These are phyloP conservation scores for Cutaneotrichosporon sp. DNA, from an alignment of 1,284 basidiomycete species.

Conservation along the genomic window DNA sequence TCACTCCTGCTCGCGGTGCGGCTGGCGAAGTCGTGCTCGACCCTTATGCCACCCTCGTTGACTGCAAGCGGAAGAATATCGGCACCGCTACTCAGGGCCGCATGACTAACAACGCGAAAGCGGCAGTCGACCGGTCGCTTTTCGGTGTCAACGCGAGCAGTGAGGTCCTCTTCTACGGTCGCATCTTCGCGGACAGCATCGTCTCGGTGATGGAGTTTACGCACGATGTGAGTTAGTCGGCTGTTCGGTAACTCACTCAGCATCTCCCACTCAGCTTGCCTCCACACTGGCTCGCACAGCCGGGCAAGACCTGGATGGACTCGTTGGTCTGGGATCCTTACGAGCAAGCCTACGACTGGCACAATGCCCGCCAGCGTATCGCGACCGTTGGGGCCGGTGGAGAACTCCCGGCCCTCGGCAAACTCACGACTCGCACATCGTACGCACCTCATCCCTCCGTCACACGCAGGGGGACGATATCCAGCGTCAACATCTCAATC, in stretches of 20 bases:
- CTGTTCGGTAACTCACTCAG: neutral
- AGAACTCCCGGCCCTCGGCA: too few species aligned
- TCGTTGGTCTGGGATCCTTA: constrained; percentile 12
- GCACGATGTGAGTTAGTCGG: constrained; percentile 21
- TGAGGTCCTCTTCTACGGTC: constrained; percentile 39
- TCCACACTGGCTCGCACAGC: constrained; percentile 11
- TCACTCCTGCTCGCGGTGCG: neutral
- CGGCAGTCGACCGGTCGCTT: constrained; percentile 22
- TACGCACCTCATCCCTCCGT: too few species aligned
- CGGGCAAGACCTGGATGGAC: constrained; percentile 3
- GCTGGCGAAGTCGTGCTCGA: constrained; percentile 16
- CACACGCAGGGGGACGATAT: too few species aligned
- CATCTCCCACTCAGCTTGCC: constrained; percentile 24
- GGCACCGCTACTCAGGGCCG: constrained; percentile 14
- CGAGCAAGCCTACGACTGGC: constrained; percentile 1
- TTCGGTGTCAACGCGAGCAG: constrained; percentile 16
- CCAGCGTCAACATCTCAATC: too few species aligned
- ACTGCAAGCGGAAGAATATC: neutral
- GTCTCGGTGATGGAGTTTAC: constrained; percentile 29
- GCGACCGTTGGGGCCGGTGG: too few species aligned
- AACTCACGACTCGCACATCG: too few species aligned
- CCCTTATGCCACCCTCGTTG: constrained; percentile 6
- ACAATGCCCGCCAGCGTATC: neutral
- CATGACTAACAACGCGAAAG: constrained; percentile 24
- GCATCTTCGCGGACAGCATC: constrained; percentile 37